Conservation (phyloP, 352 stramenopile genomes). For the Pythium myriotylum region DNA sequence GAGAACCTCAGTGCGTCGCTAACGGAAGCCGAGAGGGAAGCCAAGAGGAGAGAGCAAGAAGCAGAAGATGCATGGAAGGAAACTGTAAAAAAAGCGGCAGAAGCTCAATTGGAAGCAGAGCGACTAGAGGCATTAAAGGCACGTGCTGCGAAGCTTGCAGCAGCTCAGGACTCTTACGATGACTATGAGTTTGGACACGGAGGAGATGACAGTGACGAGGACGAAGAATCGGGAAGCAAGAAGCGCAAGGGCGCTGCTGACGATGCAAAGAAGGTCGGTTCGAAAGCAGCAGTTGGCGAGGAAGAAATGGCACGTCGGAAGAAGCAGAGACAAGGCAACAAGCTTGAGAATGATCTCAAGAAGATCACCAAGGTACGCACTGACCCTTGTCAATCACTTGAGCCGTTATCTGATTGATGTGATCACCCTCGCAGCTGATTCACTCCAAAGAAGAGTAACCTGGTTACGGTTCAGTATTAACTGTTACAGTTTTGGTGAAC, state of each 20-base stretch:
- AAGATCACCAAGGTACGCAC: constrained; percentile 79
- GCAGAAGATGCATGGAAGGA: constrained; percentile 57
- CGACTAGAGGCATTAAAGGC: constrained; percentile 38
- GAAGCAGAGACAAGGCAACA: constrained; percentile 71
- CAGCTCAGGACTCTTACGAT: constrained; percentile 50
- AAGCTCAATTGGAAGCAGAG: constrained; percentile 47
- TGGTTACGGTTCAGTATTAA: constrained; percentile 1
- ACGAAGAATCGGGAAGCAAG: constrained; percentile 49
- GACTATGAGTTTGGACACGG: constrained; percentile 56
- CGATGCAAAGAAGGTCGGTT: constrained; percentile 16
- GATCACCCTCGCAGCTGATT: constrained; percentile 11
- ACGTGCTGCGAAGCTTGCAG: constrained; percentile 44
- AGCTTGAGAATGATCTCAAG: constrained; percentile 65
- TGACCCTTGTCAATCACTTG: no score
- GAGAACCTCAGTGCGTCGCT: constrained; percentile 70
- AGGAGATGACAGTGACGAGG: constrained; percentile 62
- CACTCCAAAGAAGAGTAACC: constrained; percentile 14
- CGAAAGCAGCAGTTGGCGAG: constrained; percentile 10
- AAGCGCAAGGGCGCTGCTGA: constrained; percentile 38
- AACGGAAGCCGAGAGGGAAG: constrained; percentile 49
- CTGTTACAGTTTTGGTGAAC: constrained; percentile 8
- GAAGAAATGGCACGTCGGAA: constrained; percentile 43
- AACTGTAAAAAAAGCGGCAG: constrained; percentile 57
- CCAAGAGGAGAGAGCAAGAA: constrained; percentile 45
- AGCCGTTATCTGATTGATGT: constrained; percentile 5